A percentile compares a stretch with the other conserved stretches of the same genome.
These are phyloP conservation scores for Annulohypoxylon truncatum DNA, from an alignment of 2,329 filamentous ascomycete species.

Conservation along the genomic window DNA sequence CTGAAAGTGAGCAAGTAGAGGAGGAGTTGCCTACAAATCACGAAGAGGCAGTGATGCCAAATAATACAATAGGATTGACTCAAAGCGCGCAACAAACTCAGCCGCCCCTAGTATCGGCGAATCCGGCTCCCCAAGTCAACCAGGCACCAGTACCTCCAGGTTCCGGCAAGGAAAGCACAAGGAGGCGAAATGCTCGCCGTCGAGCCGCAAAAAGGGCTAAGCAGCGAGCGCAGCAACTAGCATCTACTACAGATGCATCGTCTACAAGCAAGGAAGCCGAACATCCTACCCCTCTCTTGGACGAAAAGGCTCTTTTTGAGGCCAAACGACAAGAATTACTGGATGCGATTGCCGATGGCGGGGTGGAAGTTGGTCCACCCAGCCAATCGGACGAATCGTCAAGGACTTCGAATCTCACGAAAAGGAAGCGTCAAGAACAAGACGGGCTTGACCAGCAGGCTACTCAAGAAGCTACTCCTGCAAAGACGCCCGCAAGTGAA, in stretches of 20 bases:
- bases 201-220: constrained; percentile 53
- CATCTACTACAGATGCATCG: not conserved
- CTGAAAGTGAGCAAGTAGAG: constrained; percentile 21
- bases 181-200: constrained; percentile 64
- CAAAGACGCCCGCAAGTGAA: constrained; percentile 16
- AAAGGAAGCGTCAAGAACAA: constrained; percentile 43
- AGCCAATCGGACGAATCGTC: constrained; percentile 26
- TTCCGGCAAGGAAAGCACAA: constrained; percentile 57
- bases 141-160: constrained; percentile 47
- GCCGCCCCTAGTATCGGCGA: constrained; percentile 5
- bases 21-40: not conserved
- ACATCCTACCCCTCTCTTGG: constrained; percentile 25
- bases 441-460: constrained; percentile 1
- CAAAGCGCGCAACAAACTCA: constrained; percentile 4
- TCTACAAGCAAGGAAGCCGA: constrained; percentile 2
- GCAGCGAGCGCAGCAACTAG: constrained; percentile 40
- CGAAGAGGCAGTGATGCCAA: not conserved
- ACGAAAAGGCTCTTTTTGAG: constrained; percentile 59
- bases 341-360: constrained; percentile 62
- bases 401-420: constrained; percentile 13
- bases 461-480: constrained; percentile 2
- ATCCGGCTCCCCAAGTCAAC: not conserved
- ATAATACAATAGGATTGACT: not conserved
- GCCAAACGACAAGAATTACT: constrained; percentile 63
- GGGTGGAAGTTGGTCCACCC: constrained; percentile 58